Percentiles rank a stretch among this genome's conserved stretches.
phyloP scores from a whole-genome alignment of 2,329 filamentous ascomycete genomes.

The Penicillium thymicola region DNA sequence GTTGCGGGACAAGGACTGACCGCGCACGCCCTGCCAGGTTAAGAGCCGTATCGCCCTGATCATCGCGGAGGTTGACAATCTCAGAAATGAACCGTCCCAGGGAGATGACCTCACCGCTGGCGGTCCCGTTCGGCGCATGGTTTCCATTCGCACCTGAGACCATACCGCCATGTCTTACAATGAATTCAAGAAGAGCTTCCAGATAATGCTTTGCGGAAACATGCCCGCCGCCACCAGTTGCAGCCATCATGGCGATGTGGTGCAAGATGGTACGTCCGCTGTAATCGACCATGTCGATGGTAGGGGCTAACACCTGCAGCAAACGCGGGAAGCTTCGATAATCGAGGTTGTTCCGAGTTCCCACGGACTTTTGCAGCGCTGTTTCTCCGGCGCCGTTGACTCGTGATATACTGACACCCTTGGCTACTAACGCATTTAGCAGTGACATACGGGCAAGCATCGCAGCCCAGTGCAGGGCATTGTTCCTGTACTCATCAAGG shows the following conservation, averaged over 20 bases:
- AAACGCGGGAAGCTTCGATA: slow-evolving; percentile 86
- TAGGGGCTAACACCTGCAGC: slow-evolving; percentile 80
- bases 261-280: slow-evolving; percentile 90
- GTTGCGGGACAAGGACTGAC: slow-evolving; percentile 95
- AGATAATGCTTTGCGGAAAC: slow-evolving; percentile 89
- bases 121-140: slow-evolving; percentile 24
- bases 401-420: slow-evolving; percentile 81
- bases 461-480: slow-evolving; percentile 92
- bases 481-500: slow-evolving; percentile 80
- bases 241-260: slow-evolving; percentile 93
- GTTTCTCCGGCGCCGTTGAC: slow-evolving; percentile 90
- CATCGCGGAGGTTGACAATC: slow-evolving; percentile 93
- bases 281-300: slow-evolving; percentile 85
- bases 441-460: slow-evolving; percentile 83
- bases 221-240: slow-evolving; percentile 85
- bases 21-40: slow-evolving; percentile 92
- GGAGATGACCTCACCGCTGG: slow-evolving; percentile 65
- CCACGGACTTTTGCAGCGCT: slow-evolving; percentile 85
- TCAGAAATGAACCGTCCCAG: slow-evolving; percentile 93
- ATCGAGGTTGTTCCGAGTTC: slow-evolving; percentile 92
- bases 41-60: slow-evolving; percentile 88
- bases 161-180: slow-evolving; percentile 77
- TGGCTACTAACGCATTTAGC: slow-evolving; percentile 73
- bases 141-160: slow-evolving; percentile 42
- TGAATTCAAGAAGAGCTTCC: slow-evolving; percentile 89